These are phyloP conservation scores for Yamadazyma songkhlaensis DNA, from an alignment of 1,139 yeast genomes.

Conservation along the genomic window DNA sequence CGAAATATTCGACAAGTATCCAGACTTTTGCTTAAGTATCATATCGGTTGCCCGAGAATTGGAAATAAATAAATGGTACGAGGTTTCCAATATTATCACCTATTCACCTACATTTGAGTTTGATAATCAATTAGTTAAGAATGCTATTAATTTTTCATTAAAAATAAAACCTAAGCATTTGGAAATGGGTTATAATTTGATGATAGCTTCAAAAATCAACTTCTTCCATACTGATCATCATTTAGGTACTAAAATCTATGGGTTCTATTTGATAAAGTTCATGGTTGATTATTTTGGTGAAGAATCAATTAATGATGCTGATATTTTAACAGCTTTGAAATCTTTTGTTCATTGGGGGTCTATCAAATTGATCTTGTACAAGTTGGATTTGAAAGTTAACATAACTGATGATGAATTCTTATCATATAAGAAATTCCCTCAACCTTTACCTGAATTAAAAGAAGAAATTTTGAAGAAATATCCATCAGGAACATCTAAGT, in stretches of 20 bases:
- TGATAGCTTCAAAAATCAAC: constrained; percentile 49
- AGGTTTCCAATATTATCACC: constrained; percentile 42
- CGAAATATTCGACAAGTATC: constrained; percentile 29
- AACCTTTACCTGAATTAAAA: constrained; percentile 39
- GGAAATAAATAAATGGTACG: constrained; percentile 50
- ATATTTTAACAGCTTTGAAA: constrained; percentile 47
- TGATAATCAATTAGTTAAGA: constrained; percentile 10
- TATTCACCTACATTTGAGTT: constrained; percentile 20
- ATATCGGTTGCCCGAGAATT: constrained; percentile 50
- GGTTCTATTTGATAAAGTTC: constrained; percentile 39
- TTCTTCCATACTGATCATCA: constrained; percentile 60
- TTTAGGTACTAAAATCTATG: constrained; percentile 49
- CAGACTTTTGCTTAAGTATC: constrained; percentile 47
- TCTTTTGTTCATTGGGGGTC: constrained; percentile 60
- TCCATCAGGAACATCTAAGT: constrained; percentile 56
- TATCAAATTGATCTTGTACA: constrained; percentile 46
- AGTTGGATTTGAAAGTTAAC: constrained; percentile 37
- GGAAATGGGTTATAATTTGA: constrained; percentile 39
- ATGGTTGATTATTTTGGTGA: constrained; percentile 41
- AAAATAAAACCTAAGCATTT: constrained; percentile 31
- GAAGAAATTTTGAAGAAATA: constrained; percentile 43
- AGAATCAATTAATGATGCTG: constrained; percentile 37
- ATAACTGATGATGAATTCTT: constrained; percentile 27
- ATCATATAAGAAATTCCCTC: constrained; percentile 40
- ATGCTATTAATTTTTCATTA: constrained; percentile 12